Conservation (phyloP, 2,329 filamentous ascomycete genomes). For the Venturia effusa region DNA sequence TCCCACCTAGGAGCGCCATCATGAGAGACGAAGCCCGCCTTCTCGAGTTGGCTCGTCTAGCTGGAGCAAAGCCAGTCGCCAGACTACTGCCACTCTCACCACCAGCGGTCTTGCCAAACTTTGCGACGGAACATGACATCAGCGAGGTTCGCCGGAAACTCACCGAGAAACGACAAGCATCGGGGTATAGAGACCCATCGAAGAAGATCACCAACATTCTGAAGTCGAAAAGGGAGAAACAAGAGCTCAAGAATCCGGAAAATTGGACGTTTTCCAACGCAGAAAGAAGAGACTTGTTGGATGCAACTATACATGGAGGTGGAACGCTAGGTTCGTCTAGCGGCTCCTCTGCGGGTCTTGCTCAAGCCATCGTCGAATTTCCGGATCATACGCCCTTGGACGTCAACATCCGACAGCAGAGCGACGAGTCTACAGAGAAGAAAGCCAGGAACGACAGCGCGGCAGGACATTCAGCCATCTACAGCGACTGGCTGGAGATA, state of each 20-base stretch:
- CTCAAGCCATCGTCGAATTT: conserved; percentile 1
- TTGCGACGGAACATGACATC: background rate
- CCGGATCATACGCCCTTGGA: background rate
- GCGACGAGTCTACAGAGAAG: background rate
- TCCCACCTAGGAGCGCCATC: background rate
- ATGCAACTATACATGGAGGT: background rate
- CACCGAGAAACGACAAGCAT: background rate
- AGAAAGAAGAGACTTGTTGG: background rate
- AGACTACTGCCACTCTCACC: conserved; percentile 1
- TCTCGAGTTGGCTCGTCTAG: background rate
- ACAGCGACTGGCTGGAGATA: conserved; percentile 3
- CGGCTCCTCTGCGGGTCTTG: background rate
- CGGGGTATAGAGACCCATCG: background rate
- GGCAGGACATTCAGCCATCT: background rate
- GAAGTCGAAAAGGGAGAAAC: conserved; percentile 2
- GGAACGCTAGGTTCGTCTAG: background rate
- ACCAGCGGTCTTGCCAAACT: background rate
- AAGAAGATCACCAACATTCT: conserved; percentile 3
- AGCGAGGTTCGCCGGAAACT: background rate
- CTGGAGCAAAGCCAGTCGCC: background rate
- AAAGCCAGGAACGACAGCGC: background rate
- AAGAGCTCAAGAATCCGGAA: conserved; percentile 1
- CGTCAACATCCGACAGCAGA: conserved; percentile 6
- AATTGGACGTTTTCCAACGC: background rate
- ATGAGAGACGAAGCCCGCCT: conserved; percentile 1